phyloP scores from a whole-genome alignment of 2,329 filamentous ascomycete genomes.

The Rosellinia necatrix region DNA sequence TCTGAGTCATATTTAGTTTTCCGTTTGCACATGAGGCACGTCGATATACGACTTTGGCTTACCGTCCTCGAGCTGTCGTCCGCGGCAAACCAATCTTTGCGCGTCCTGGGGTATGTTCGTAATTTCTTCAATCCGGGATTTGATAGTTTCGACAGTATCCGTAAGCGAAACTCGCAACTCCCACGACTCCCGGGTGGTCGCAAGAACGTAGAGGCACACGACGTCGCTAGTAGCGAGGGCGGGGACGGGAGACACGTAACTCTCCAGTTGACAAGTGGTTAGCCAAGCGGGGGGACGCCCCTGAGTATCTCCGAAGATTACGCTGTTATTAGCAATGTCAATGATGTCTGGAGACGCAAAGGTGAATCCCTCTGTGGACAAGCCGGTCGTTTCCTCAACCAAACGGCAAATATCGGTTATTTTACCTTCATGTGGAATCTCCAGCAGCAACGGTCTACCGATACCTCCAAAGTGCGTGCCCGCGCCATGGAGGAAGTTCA shows the following conservation, averaged over 20 bases:
- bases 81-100: not conserved
- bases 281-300: too few relatives aligned
- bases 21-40: not conserved
- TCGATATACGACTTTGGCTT: not conserved
- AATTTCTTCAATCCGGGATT: not conserved
- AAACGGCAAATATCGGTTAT: conserved; percentile 1
- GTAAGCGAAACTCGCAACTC: not conserved
- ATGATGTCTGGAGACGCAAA: not conserved
- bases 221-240: not conserved
- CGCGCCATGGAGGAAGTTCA: conserved; percentile 3
- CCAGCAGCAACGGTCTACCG: not conserved
- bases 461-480: conserved; percentile 1
- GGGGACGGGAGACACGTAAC: not conserved
- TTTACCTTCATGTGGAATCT: not conserved
- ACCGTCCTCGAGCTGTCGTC: not conserved
- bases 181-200: not conserved
- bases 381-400: not conserved
- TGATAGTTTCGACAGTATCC: not conserved
- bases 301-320: not conserved
- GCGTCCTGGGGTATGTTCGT: not conserved
- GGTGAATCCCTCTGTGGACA: not conserved
- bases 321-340: not conserved
- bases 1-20: not conserved
- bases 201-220: not conserved
- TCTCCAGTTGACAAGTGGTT: not conserved